phyloP scores from a whole-genome alignment of 179 eudicot species.

The Patellifolia procumbens region DNA sequence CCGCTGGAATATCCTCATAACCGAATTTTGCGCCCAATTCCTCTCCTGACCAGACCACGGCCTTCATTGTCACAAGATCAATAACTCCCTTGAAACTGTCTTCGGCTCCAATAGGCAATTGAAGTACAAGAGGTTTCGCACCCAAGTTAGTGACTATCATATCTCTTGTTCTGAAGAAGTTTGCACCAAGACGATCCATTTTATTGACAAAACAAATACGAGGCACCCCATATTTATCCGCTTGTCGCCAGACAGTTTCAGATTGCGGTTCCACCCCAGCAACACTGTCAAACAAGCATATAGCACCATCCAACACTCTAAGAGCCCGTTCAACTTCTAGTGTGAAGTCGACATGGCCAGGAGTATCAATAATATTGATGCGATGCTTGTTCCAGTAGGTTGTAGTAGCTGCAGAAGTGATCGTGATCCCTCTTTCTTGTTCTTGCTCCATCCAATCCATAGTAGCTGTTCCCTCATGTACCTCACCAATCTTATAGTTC shows the following conservation, averaged over 20 bases:
- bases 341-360: slow-evolving; percentile 99
- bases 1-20: slow-evolving; percentile 74
- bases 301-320: slow-evolving; percentile 95
- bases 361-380: slow-evolving; percentile 95
- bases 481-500: slow-evolving; percentile 97
- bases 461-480: slow-evolving; percentile 97
- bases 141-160: slow-evolving; percentile 94
- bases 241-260: slow-evolving; percentile 99
- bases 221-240: slow-evolving; percentile 96
- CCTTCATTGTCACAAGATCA: slow-evolving; percentile 90
- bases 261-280: slow-evolving; percentile 99
- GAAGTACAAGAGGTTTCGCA: slow-evolving; percentile 88
- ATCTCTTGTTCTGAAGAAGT: slow-evolving; percentile 88
- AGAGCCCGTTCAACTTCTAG: slow-evolving; percentile 98
- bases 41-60: slow-evolving; percentile 93
- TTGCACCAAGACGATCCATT: slow-evolving; percentile 98
- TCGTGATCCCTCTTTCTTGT: slow-evolving; percentile 97
- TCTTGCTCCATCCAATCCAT: slow-evolving; percentile 99
- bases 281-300: slow-evolving; percentile 97
- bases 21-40: slow-evolving; percentile 86
- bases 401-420: slow-evolving; percentile 98
- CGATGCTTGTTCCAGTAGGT: slow-evolving; percentile 93
- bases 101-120: slow-evolving; percentile 92
- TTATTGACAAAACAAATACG: slow-evolving; percentile 94
- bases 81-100: slow-evolving; percentile 75